Evolutionary conservation across 2,329 filamentous ascomycete species (phyloP), one percentile per base, ranked within the genome.

Genomic region (Monosporascus sp.): DNA sequence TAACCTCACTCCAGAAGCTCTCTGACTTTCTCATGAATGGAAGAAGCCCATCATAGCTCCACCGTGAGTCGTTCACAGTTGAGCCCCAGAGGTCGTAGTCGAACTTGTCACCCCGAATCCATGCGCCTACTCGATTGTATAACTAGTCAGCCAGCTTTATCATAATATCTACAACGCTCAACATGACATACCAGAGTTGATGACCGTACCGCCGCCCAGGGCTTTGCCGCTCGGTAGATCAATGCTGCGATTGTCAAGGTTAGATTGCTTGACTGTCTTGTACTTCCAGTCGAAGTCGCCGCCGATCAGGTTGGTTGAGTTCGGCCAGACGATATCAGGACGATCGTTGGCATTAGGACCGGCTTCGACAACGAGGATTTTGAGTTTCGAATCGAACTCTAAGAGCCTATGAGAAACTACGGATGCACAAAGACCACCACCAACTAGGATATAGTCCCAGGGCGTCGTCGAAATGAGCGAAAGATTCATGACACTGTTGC

Each of bases 31-130:
- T 59, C 52, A 72, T 69, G 54, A 73, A 78, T 1, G 69, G 70
- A 9, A 72, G 65, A 44, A 75, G 64, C n/a, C 65, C 64, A 0
- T 70, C 62, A 41, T 70, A 73, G 45, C 64, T 67, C 68, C 74
- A 78, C 4, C 63, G 56, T 2, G 61, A 24, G 52, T 78, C 73
- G 27, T 47, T 6, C 39, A 58, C 44, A 47, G 55, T n/a, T 47
- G 55, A 6, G 1, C 70, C 73, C 75, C 73, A 77, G 45, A 67
- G 62, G 47, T 76, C 66, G 55, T 71, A 77, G 54, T 76, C 73
- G 18, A 61, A 60, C 11, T 61, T 62, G 20, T 68, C 66, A 3
- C 73, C 73, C 37, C 73, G 67, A n/a, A 71, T 68, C 63, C 74
- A 72, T 7, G 57, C 63, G 7, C 60, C 65, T 57, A 25, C 27